Base-by-base conservation (phyloP, 2,329 filamentous ascomycete species). In the Paraphaeosphaeria minitans region DNA sequence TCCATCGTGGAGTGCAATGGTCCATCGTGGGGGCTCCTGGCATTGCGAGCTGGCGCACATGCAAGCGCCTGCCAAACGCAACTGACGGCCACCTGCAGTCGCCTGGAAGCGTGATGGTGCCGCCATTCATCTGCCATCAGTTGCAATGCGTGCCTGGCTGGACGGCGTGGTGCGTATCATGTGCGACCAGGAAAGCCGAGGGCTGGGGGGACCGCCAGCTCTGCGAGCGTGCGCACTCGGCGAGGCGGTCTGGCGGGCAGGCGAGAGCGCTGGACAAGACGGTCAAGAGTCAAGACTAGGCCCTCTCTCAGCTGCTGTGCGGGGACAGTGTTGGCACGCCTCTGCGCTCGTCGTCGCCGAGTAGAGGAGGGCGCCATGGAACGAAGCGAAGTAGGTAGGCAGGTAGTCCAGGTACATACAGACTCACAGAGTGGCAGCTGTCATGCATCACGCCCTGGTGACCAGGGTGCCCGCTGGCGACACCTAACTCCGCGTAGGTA, bases 391-490 rank as follows among this genome's bases (percentile, higher is more conserved):
- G n/a, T n/a, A n/a, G n/a, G n/a, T n/a, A n/a, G n/a, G n/a, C n/a
- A n/a, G n/a, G n/a, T n/a, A n/a, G n/a, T n/a, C n/a, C n/a, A n/a
- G 45, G 29, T 31, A 31, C 29, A 31, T 31, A 43, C 35, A 8
- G 37, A 51, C 47, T n/a, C n/a, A n/a, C n/a, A n/a, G n/a, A n/a
- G n/a, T 41, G 46, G 54, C 47, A 43, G 54, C 47, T 46, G 54
- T 57, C 55, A 57, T 57, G 55, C 55, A 57, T 52, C 55, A 6
- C 33, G 48, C 48, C 45, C 56, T 48, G n/a, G 50, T 58, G 50
- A 54, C 56, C 45, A 52, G 56, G 56, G 16, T 53, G 35, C 31
- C 37, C 19, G 22, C 50, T 14, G 37, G 37, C 39, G 31, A 42
- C 39, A 22, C 37, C 24, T 39, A 13, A 41, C 13, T 53, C 37